phyloP scores from a whole-genome alignment of 2,329 filamentous ascomycete genomes.

The Trichoderma atroviride region DNA sequence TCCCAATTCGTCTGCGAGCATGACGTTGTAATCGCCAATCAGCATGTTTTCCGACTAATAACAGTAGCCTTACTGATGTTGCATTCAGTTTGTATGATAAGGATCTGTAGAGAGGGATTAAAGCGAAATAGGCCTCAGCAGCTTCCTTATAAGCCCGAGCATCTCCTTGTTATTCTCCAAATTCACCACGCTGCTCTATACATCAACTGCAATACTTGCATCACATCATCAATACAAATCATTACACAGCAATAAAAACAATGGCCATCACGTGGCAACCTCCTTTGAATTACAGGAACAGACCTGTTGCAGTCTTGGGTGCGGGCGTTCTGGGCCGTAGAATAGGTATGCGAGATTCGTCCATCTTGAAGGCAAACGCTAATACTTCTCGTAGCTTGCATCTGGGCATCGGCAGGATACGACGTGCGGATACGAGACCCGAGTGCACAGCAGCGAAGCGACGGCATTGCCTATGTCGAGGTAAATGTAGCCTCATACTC shows the following conservation, averaged over 20 bases:
- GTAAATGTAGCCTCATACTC: slow-evolving; percentile 40
- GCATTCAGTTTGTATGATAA: not conserved
- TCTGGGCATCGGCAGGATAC: slow-evolving; percentile 48
- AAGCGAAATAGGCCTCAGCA: not conserved
- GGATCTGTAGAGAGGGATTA: not conserved
- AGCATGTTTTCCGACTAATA: not conserved
- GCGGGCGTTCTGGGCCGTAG: slow-evolving; percentile 49
- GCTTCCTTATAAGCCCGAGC: not conserved
- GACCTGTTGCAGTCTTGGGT: slow-evolving; percentile 42
- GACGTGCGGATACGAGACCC: slow-evolving; percentile 49
- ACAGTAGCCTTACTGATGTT: not conserved
- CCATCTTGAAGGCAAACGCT: not conserved
- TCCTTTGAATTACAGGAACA: not conserved
- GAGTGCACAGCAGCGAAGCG: slow-evolving; percentile 39
- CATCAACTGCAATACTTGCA: not conserved
- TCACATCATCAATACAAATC: not conserved
- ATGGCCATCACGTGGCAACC: slow-evolving; percentile 7
- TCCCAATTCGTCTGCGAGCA: not conserved
- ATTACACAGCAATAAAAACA: not conserved
- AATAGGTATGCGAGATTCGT: not conserved
- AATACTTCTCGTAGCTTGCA: slow-evolving; percentile 38
- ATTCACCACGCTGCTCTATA: not conserved
- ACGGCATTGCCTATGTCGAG: slow-evolving; percentile 45
- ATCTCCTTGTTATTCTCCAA: not conserved
- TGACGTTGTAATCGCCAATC: not conserved